Evolutionary conservation across 2,329 filamentous ascomycete species (phyloP).

Genomic region (Pezizomycotina sp.): DNA sequence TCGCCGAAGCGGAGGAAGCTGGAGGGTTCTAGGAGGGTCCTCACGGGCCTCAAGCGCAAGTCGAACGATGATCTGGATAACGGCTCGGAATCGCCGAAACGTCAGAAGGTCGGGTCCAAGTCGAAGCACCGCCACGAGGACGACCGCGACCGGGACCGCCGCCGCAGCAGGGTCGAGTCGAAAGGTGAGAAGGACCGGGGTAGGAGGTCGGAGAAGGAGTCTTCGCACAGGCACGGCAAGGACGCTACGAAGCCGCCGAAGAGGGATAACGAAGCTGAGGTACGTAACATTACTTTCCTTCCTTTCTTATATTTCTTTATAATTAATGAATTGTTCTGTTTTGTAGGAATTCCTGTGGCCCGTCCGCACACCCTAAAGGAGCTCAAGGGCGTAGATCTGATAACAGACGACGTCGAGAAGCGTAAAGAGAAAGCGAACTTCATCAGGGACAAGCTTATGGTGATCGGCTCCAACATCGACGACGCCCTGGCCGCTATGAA

Average conservation of each 20-base stretch:
- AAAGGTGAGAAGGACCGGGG: constrained; percentile 30
- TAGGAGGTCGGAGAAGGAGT: neutral
- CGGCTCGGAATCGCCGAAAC: constrained; percentile 8
- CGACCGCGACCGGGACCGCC: constrained; percentile 35
- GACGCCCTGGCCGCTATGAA: constrained; percentile 12
- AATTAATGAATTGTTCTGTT: constrained; percentile 1
- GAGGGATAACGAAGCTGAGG: neutral
- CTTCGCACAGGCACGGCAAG: neutral
- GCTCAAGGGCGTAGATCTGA: constrained; percentile 9
- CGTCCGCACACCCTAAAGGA: constrained; percentile 8
- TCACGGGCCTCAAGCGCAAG: constrained; percentile 13
- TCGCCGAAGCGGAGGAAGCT: constrained; percentile 1
- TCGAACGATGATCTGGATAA: constrained; percentile 10
- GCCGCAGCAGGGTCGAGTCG: too few species aligned
- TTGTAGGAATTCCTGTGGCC: constrained; percentile 15
- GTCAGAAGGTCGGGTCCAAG: constrained; percentile 27
- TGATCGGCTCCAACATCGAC: constrained; percentile 10
- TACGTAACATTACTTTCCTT: neutral
- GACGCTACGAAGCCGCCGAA: neutral
- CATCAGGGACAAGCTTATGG: constrained; percentile 17
- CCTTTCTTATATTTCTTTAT: constrained; percentile 4
- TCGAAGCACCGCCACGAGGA: constrained; percentile 28
- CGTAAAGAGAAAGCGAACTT: too few species aligned
- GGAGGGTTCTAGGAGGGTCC: neutral
- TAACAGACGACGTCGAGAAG: too few species aligned